phyloP scores from a whole-genome alignment of 1,139 yeast genomes.

The Entelexis paramagnoliae region DNA sequence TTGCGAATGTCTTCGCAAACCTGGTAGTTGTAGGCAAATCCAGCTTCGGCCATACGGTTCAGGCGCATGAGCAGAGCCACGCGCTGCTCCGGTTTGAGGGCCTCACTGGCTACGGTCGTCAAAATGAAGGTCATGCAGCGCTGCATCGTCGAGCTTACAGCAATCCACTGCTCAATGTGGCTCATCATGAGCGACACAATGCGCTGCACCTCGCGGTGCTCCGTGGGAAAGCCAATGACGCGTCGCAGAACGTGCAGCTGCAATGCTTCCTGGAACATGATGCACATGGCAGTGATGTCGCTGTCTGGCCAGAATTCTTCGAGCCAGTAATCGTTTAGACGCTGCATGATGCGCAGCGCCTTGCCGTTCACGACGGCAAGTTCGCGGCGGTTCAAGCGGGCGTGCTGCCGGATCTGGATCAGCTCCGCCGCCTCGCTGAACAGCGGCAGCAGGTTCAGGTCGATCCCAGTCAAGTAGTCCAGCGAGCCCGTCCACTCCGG shows the following conservation, averaged over 20 bases:
- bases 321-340: constrained; percentile 23
- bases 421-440: constrained; percentile 41
- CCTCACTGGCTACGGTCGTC: constrained; percentile 49
- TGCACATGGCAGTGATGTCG: constrained; percentile 42
- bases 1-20: constrained; percentile 40
- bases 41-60: constrained; percentile 36
- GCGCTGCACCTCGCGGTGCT: constrained; percentile 39
- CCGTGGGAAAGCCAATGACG: constrained; percentile 38
- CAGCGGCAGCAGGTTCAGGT: constrained; percentile 41
- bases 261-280: constrained; percentile 43
- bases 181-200: constrained; percentile 37
- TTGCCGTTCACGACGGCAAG: constrained; percentile 20
- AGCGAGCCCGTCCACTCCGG: constrained; percentile 34
- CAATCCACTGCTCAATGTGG: constrained; percentile 36
- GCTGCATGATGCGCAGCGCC: constrained; percentile 20
- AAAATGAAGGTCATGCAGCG: constrained; percentile 45
- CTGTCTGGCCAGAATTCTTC: constrained; percentile 26
- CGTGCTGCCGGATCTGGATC: constrained; percentile 24
- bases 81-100: constrained; percentile 33
- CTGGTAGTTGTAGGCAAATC: constrained; percentile 39
- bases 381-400: background rate
- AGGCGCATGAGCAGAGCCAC: constrained; percentile 36
- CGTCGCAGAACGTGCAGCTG: constrained; percentile 44
- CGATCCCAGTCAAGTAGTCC: constrained; percentile 47
- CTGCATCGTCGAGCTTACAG: constrained; percentile 40